Evolutionary conservation across 139 green algal genomes (phyloP), one percentile per base, ranked within the genome.

Genomic region (Picochlorum sp.): DNA sequence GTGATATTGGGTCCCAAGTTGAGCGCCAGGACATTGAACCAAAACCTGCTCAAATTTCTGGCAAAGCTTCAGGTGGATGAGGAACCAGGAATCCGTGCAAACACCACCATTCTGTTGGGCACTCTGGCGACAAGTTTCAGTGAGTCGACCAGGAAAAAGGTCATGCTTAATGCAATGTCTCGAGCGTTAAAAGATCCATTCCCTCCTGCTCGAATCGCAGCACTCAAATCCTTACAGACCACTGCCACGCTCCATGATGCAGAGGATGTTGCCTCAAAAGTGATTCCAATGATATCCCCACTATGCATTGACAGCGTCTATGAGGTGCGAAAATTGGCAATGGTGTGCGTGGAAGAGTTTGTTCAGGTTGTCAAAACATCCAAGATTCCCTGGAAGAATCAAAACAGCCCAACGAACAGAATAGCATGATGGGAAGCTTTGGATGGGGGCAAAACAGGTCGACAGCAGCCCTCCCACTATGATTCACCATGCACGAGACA

Each of bases 101-200:
- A 98, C 83, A 98, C 93, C 21, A 98, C 93, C 16, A 94, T 98
- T 41, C 80, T 96, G 62, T 82, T 98, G 56, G 90, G 93, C 69
- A 97, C 92, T 80, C 83, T 98, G 38, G 93, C 93, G 0, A 26
- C 61, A 16, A 73, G 91, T 72, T 79, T 98, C 4, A 77, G 79
- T 14, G 86, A 96, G 24, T 70, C 85, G 13, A 84, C 85, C 16
- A 79, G 75, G 67, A 87, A 85, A 69, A 74, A 86, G 14, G 88
- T 98, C 47, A 83, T 98, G 58, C 79, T 97, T 34, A 98, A 98
- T 63, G 92, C 92, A 23, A 97, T 98, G 79, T 87, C 83, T 1
- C 71, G 92, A 4, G 86, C 92, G 1, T 70, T 98, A 18, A 89
- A 88, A 58, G 92, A 98, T 72, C 57, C 34, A 18, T 96, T 95